Percentiles rank a stretch among this genome's conserved stretches.
Conservation (phyloP, 805 yeast species). For the Starmerella cellae region DNA sequence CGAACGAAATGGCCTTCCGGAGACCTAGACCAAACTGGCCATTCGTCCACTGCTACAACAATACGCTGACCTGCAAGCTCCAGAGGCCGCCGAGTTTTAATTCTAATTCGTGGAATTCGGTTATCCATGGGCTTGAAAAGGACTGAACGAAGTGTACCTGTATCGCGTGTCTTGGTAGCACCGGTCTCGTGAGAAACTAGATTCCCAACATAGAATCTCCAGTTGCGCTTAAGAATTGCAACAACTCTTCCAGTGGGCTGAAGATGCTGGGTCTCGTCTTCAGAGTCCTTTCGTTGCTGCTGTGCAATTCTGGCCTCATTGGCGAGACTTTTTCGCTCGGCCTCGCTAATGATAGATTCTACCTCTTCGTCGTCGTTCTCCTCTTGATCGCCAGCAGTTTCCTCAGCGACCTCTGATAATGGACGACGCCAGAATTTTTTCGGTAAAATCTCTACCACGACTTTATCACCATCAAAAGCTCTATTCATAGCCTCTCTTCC, state of each 20-base stretch:
- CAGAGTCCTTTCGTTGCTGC: conserved; percentile 20
- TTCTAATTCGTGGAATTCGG: conserved; percentile 72
- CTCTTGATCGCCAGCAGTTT: conserved; percentile 45
- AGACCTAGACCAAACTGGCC: conserved; percentile 72
- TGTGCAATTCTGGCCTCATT: conserved; percentile 54
- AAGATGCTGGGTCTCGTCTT: conserved; percentile 30
- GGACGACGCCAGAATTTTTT: conserved; percentile 80
- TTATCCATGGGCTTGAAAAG: conserved; percentile 82
- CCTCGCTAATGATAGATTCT: conserved; percentile 45
- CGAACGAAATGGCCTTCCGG: conserved; percentile 95
- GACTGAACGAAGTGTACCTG: conserved; percentile 62
- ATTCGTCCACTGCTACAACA: conserved; percentile 81
- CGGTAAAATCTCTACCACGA: conserved; percentile 80
- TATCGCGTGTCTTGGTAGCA: conserved; percentile 26
- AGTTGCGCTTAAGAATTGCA: conserved; percentile 74
- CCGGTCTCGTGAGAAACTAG: conserved; percentile 37
- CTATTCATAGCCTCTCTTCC: conserved; percentile 82
- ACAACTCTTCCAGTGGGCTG: conserved; percentile 94
- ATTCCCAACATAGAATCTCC: conserved; percentile 96
- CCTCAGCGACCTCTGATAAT: conserved; percentile 65
- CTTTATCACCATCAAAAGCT: conserved; percentile 83
- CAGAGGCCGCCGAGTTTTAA: conserved; percentile 72
- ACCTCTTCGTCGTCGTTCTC: conserved; percentile 34
- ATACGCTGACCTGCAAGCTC: conserved; percentile 80
- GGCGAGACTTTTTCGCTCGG: conserved; percentile 57